Conservation (phyloP, 495 filamentous ascomycete species). For the Neurospora sp. region DNA sequence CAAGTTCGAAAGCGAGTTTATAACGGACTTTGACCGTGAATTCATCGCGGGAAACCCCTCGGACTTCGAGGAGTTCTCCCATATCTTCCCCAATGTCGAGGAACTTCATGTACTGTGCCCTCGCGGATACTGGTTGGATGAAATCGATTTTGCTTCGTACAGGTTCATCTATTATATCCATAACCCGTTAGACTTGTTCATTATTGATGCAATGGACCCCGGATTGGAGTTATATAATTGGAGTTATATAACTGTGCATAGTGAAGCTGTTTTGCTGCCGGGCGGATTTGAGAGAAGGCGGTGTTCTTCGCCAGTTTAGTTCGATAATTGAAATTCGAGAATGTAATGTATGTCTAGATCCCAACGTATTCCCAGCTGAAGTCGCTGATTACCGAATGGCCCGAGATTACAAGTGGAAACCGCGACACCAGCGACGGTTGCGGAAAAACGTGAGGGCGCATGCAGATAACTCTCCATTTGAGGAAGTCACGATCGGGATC, state of each 20-base stretch:
- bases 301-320: neutral
- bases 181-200: neutral
- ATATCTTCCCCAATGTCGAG: neutral
- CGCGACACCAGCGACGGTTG: neutral
- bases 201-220: neutral
- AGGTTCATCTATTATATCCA: neutral
- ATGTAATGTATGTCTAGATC: too few relatives aligned
- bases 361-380: neutral
- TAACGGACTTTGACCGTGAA: neutral
- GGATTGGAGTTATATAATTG: neutral
- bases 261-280: too few relatives aligned
- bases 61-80: too few relatives aligned
- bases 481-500: neutral
- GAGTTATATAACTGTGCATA: neutral
- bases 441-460: neutral
- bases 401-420: too few relatives aligned
- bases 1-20: neutral
- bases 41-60: too few relatives aligned
- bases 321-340: neutral
- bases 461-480: neutral
- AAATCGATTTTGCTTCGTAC: neutral
- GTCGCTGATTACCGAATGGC: too few relatives aligned
- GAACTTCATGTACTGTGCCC: neutral
- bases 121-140: too few relatives aligned
- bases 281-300: neutral